These are phyloP conservation scores for Leishmania arabica DNA, from an alignment of 208 protist species.

Conservation along the genomic window DNA sequence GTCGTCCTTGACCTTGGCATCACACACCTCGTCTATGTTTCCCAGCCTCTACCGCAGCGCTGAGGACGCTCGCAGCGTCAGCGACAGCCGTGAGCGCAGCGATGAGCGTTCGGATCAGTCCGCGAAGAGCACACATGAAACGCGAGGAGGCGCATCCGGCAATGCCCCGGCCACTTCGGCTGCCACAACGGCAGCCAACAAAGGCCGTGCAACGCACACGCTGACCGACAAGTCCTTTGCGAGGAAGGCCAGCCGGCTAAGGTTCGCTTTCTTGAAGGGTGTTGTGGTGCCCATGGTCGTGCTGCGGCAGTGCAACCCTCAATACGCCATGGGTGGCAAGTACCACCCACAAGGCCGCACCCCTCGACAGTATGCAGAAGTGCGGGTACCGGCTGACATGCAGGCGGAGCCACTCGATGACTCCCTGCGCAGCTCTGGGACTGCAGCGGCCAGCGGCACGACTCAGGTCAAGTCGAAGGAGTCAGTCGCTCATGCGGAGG, in stretches of 20 bases:
- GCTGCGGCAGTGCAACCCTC: constrained; percentile 36
- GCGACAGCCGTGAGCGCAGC: too few species aligned
- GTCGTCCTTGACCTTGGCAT: not conserved
- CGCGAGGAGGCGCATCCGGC: too few species aligned
- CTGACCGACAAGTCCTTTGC: not conserved
- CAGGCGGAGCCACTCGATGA: constrained; percentile 15
- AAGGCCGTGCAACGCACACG: not conserved
- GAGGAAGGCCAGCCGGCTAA: not conserved
- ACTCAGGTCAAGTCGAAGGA: not conserved
- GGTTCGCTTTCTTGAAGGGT: constrained; percentile 44
- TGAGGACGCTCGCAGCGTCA: too few species aligned
- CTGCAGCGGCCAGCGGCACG: not conserved
- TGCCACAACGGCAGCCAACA: not conserved
- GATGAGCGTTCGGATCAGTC: too few species aligned
- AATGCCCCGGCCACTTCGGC: not conserved
- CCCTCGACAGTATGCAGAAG: constrained; percentile 13
- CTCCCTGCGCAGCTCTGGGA: too few species aligned
- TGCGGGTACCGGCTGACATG: constrained; percentile 20
- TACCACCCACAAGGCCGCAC: not conserved
- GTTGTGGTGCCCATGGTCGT: constrained; percentile 35
- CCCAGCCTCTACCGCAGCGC: too few species aligned
- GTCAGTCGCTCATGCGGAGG: not conserved
- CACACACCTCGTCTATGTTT: too few species aligned
- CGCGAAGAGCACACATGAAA: too few species aligned
- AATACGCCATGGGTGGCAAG: not conserved